These are phyloP conservation scores for Neospora caninum DNA, from an alignment of 169 alveolate species.

Conservation along the genomic window DNA sequence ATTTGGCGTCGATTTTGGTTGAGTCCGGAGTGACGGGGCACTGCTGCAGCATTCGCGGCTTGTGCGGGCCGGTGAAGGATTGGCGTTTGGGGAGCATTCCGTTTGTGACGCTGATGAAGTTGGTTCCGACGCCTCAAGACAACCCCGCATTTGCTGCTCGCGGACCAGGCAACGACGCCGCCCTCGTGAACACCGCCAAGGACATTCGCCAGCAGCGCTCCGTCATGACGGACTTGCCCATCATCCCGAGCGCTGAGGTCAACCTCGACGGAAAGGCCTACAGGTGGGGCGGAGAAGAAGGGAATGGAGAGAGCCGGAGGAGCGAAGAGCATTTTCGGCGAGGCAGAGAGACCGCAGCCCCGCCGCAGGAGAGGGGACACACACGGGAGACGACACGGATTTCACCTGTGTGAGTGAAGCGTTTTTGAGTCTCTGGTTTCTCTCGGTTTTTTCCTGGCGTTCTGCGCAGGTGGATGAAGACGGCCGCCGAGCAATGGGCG, in stretches of 20 bases:
- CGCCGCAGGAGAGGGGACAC: too few relatives aligned
- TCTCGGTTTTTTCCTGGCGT: not conserved
- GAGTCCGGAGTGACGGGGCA: conserved; percentile 94
- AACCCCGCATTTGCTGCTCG: conserved; percentile 60
- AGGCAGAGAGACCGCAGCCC: not conserved
- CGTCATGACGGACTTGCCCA: conserved; percentile 81
- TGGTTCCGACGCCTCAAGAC: conserved; percentile 79
- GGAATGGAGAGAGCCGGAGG: not conserved
- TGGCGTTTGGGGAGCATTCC: conserved; percentile 97
- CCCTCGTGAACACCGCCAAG: conserved; percentile 60
- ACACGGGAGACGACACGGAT: too few relatives aligned
- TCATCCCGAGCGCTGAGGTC: conserved; percentile 92
- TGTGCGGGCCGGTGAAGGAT: conserved; percentile 87
- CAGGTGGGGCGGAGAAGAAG: conserved; percentile 55
- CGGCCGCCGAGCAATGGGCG: conserved; percentile 85
- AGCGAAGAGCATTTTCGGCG: not conserved
- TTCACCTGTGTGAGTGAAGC: too few relatives aligned
- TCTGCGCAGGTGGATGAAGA: conserved; percentile 63
- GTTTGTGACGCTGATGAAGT: conserved; percentile 84
- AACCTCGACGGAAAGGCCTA: conserved; percentile 89
- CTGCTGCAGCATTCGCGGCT: conserved; percentile 92
- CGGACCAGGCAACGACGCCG: conserved; percentile 67
- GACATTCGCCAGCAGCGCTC: conserved; percentile 61
- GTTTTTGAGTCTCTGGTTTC: too few relatives aligned
- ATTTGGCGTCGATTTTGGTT: conserved; percentile 92